These are phyloP conservation scores for Penicillium psychrofluorescens DNA, from an alignment of 495 filamentous ascomycete genomes.

Conservation along the genomic window DNA sequence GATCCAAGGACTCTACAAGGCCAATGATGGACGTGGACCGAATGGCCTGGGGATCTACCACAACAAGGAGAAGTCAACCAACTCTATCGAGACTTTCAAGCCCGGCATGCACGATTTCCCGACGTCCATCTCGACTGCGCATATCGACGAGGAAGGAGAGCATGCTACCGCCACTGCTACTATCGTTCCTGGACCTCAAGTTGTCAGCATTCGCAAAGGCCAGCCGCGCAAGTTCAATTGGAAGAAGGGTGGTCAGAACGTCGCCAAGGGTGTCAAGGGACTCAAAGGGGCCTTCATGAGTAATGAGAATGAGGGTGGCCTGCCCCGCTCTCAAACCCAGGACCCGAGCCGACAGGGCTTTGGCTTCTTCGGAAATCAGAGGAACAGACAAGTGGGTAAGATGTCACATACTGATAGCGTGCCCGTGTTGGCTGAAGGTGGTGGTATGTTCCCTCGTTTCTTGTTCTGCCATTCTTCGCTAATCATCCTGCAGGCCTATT, in stretches of 20 bases:
- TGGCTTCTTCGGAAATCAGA: slow-evolving; percentile 62
- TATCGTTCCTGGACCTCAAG: slow-evolving; percentile 71
- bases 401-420: slow-evolving; percentile 50
- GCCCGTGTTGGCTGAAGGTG: slow-evolving; percentile 42
- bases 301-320: slow-evolving; percentile 36
- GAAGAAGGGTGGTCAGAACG: slow-evolving; percentile 91
- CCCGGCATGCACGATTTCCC: slow-evolving; percentile 43
- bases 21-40: slow-evolving; percentile 47
- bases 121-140: slow-evolving; percentile 46
- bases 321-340: slow-evolving; percentile 39
- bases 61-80: slow-evolving; percentile 64
- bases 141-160: slow-evolving; percentile 60
- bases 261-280: slow-evolving; percentile 93
- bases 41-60: slow-evolving; percentile 84
- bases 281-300: slow-evolving; percentile 73
- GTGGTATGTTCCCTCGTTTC: slow-evolving; percentile 21
- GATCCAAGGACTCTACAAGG: slow-evolving; percentile 88
- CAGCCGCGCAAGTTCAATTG: slow-evolving; percentile 95
- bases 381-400: slow-evolving; percentile 37
- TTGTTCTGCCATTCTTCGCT: slow-evolving; percentile 1
- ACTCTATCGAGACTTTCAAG: slow-evolving; percentile 51
- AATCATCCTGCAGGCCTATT: slow-evolving; percentile 53
- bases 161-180: slow-evolving; percentile 61
- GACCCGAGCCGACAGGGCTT: slow-evolving; percentile 62
- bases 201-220: slow-evolving; percentile 86